Percentiles rank a stretch among this genome's conserved stretches.
phyloP scores from a whole-genome alignment of 306 rosid species.

The Senna tora region DNA sequence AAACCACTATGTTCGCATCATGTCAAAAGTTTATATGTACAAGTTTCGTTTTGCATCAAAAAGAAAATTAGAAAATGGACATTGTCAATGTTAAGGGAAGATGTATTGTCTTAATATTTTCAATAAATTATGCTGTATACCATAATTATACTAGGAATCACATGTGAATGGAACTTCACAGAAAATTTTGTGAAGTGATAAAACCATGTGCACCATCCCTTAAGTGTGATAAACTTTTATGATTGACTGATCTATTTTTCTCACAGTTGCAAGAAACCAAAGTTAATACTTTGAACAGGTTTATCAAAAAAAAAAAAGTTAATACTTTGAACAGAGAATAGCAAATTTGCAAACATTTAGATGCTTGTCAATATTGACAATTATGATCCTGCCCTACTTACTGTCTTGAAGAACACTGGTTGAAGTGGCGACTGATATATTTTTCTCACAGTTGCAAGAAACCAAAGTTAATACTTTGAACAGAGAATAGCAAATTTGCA shows the following conservation, averaged over 20 bases:
- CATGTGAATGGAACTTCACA: constrained; percentile 18
- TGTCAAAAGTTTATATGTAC: constrained; percentile 49
- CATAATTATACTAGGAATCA: constrained; percentile 14
- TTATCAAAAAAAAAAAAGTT: too few relatives aligned
- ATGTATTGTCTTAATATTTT: constrained; percentile 32
- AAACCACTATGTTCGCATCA: constrained; percentile 46
- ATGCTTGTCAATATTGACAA: not conserved
- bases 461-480: not conserved
- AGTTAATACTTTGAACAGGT: not conserved
- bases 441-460: not conserved
- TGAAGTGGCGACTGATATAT: not conserved
- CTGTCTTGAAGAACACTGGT: not conserved
- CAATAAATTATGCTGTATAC: constrained; percentile 39
- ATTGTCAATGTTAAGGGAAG: constrained; percentile 23
- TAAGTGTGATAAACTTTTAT: not conserved
- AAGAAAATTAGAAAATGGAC: constrained; percentile 29
- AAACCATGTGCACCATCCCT: constrained; percentile 6
- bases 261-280: not conserved
- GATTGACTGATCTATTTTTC: constrained; percentile 2
- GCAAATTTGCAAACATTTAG: constrained; percentile 3
- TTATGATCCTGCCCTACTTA: constrained; percentile 9
- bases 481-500: constrained; percentile 4
- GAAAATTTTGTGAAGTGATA: constrained; percentile 18
- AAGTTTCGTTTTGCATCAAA: constrained; percentile 46
- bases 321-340: not conserved